phyloP scores from a whole-genome alignment of 2,329 filamentous ascomycete species.

The Sporothrix brasiliensis region DNA sequence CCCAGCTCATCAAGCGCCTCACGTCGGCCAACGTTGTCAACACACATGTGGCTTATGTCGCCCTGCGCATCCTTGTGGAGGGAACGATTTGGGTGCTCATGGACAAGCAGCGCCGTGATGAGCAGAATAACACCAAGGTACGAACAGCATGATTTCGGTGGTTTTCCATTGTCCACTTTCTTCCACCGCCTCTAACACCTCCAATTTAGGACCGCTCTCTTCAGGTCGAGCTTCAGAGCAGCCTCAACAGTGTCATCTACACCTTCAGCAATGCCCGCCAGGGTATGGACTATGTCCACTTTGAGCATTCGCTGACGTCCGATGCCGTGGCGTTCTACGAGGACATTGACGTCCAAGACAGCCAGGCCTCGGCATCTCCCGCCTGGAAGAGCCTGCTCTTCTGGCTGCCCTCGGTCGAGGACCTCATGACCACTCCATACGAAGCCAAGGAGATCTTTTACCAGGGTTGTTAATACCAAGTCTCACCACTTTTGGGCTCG shows the following conservation, averaged over 20 bases:
- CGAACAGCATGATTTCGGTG: background rate
- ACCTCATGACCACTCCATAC: background rate
- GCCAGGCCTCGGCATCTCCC: background rate
- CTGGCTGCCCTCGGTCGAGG: conserved; percentile 4
- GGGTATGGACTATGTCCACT: conserved; percentile 10
- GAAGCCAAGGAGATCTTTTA: background rate
- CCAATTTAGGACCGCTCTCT: conserved; percentile 27
- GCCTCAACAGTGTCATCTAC: conserved; percentile 29
- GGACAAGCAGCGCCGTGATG: conserved; percentile 36
- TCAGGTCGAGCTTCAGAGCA: conserved; percentile 30
- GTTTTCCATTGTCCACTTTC: background rate
- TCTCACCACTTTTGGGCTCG: no score
- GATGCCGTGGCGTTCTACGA: conserved; percentile 17
- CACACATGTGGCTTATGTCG: conserved; percentile 35
- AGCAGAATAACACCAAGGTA: conserved; percentile 32
- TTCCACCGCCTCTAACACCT: background rate
- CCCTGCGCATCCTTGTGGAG: conserved; percentile 32
- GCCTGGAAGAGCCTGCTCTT: conserved; percentile 24
- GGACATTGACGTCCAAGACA: background rate
- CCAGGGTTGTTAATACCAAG: no score
- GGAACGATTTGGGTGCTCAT: conserved; percentile 33
- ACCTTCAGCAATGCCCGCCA: conserved; percentile 23
- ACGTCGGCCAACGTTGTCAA: conserved; percentile 19
- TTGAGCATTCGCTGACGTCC: background rate
- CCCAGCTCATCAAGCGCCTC: conserved; percentile 24